Evolutionary conservation across 202 grass and related monocot genomes (phyloP), one percentile per base, ranked within the genome.

Genomic region (Carex arenaria): DNA sequence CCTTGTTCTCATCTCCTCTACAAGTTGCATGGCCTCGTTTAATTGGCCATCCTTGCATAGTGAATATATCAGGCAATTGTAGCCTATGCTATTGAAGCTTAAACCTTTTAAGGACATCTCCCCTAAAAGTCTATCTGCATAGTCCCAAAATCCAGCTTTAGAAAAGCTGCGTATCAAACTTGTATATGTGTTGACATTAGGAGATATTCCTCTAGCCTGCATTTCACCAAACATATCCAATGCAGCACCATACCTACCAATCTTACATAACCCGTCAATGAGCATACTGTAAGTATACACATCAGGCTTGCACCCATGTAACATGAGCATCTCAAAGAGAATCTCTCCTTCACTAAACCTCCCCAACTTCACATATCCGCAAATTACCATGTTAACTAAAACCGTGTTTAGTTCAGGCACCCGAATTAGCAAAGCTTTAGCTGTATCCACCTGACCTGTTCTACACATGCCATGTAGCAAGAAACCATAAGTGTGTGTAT

Each of bases 1-100:
- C 64, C 79, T 65, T 79, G n/a, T 87, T 82, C 84, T 93, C 95
- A 98, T 98, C 84, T 93, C 93, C 80, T 91, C 82, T 68, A 90
- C 64, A 67, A 98, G 82, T 43, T 70, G 31, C 72, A 84, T 87
- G 4, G 90, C 90, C 15, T 91, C 68, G 22, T 87, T 83, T 57
- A 94, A 51, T 86, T 74, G 85, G 31, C 81, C 76, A 77, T 94
- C 89, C 80, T 93, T 93, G 82, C 95, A 90, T 64, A 93, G 51
- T 1, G 89, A 90, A 87, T 91, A 89, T 83, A 98, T 91, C 52
- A 98, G 85, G 34, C 95, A 92, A 83, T 98, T 98, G 86, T 93
- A 98, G 65, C 92, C 92, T 55, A 86, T 69, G n/a, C 54, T 80
- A 71, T 94, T 98, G 73, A 94, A 61, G 82, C 9, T 83, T 30